Evolutionary conservation across 1,284 basidiomycete species (phyloP), one percentile per base, ranked within the genome.

Genomic region (Pseudozyma sp.): DNA sequence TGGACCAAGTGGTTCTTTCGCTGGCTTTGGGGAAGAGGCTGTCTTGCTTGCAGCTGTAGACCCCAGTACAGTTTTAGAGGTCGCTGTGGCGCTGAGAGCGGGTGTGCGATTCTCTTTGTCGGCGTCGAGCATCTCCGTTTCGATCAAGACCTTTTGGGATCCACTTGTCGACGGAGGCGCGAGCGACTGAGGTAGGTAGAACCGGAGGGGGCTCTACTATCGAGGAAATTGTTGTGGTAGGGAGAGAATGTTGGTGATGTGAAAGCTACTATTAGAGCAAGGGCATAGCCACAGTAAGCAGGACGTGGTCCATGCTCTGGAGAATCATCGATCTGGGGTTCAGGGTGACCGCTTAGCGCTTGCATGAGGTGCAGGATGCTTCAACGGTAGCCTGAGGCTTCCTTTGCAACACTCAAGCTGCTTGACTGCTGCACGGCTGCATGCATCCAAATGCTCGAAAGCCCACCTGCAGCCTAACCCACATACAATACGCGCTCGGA

Each of bases 71-170:
- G 16, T 43, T 35, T 54, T 59, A 6, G 56, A 19, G 3, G 44
- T 10, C 14, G 57, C 13, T 2, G 2, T 19, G n/a, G 13, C 10
- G 34, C 43, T 25, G n/a, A 38, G 3, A 10, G n/a, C 31, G 6
- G 44, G 47, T 9, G 54, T 16, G 3, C n/a, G 21, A 34, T 70
- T 70, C 54, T 70, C 68, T 47, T 65, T 70, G 54, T 70, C 68
- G 16, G 25, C 47, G 3, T 65, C 68, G 21, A 44, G 25, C 62
- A 65, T 70, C 21, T 31, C 49, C 34, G 25, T 31, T 6, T 6
- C 25, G 25, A 31, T 3, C 25, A 6, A 31, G 25, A 3, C 3
- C 3, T 6, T 31, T 3, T 31, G 6, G 25, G 25, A 6, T 31
- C 25, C 25, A 6, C 25, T 3, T 3, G 25, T 6, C 25, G 6